Conservation (phyloP, 176 grass and related monocot genomes). For the Guadua angustifolia region DNA sequence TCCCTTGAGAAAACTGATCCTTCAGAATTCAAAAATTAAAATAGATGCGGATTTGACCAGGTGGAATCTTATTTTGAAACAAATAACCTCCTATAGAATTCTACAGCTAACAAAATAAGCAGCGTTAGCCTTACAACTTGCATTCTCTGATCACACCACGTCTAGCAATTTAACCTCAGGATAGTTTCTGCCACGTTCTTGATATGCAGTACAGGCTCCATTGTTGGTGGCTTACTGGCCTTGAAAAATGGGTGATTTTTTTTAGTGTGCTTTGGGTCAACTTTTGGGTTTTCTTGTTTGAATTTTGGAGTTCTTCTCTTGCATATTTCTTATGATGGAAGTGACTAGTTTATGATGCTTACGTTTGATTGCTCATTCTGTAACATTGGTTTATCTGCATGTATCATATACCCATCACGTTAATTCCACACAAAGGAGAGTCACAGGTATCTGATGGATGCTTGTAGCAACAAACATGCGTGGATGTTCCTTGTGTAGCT, state of each 20-base stretch:
- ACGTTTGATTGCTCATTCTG: not conserved
- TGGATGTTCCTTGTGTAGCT: not conserved
- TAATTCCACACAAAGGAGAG: conserved; percentile 23
- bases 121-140: not conserved
- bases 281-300: conserved; percentile 3
- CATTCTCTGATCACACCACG: not conserved
- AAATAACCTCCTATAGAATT: not conserved
- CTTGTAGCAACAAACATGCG: conserved; percentile 16
- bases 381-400: conserved; percentile 12
- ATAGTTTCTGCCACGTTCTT: not conserved
- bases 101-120: not conserved
- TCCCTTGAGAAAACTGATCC: not conserved
- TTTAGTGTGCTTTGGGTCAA: not conserved
- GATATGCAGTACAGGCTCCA: not conserved
- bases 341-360: not conserved
- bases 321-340: conserved; percentile 6
- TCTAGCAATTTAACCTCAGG: not conserved
- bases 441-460: not conserved
- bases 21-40: conserved; percentile 20
- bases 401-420: conserved; percentile 14
- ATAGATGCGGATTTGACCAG: conserved; percentile 7
- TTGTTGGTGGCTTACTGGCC: not conserved
- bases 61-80: conserved; percentile 1
- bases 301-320: conserved; percentile 19
- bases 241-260: conserved; percentile 5